Conservation (phyloP, 352 stramenopile genomes). For the Globisporangium cylindrosporum region DNA sequence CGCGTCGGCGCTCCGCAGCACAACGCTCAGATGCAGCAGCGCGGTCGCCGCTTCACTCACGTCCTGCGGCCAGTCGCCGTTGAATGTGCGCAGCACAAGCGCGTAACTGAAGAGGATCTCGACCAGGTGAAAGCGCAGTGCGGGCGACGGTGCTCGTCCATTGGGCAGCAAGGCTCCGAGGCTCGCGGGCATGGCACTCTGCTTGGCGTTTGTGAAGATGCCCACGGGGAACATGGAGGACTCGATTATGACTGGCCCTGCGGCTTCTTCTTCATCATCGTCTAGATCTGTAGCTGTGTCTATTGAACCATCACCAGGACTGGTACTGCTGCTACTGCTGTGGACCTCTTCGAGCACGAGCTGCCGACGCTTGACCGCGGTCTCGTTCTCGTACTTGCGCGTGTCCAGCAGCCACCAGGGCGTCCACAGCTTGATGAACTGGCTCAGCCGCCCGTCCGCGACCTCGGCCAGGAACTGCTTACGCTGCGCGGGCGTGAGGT, state of each 20-base stretch:
- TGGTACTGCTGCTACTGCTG: not conserved
- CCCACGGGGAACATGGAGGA: constrained; percentile 35
- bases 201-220: constrained; percentile 44
- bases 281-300: not conserved
- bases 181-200: constrained; percentile 31
- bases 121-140: constrained; percentile 54
- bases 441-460: constrained; percentile 56
- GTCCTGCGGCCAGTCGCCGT: constrained; percentile 73
- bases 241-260: constrained; percentile 28
- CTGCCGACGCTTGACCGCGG: constrained; percentile 27
- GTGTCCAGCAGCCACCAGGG: constrained; percentile 66
- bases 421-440: constrained; percentile 61
- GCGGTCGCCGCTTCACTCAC: constrained; percentile 37
- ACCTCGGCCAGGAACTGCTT: constrained; percentile 63
- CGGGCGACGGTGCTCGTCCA: constrained; percentile 31
- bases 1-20: constrained; percentile 44
- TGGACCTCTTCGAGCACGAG: constrained; percentile 54
- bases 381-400: constrained; percentile 52
- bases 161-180: constrained; percentile 32
- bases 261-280: constrained; percentile 11
- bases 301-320: constrained; percentile 2
- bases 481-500: constrained; percentile 54
- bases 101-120: constrained; percentile 73
- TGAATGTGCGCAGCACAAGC: constrained; percentile 68
- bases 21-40: constrained; percentile 44